Conservation (phyloP, 306 rosid genomes). For the Fragaria iinumae region DNA sequence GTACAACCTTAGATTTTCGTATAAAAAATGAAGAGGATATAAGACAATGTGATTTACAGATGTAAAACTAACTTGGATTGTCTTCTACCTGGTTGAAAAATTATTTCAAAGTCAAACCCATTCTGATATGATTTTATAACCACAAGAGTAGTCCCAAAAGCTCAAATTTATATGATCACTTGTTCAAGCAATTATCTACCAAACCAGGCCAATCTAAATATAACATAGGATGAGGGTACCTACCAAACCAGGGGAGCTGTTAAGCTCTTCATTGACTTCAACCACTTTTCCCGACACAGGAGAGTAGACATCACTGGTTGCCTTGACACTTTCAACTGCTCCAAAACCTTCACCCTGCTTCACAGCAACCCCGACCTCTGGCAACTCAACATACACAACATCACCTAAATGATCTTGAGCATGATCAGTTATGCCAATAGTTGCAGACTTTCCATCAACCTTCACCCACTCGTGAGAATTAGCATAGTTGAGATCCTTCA, state of each 20-base stretch:
- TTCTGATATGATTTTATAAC: not conserved
- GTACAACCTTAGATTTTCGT: too few relatives aligned
- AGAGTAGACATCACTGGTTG: constrained; percentile 88
- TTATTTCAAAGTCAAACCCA: not conserved
- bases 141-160: not conserved
- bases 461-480: constrained; percentile 92
- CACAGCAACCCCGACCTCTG: constrained; percentile 65
- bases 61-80: not conserved
- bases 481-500: constrained; percentile 73
- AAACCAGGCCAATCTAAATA: not conserved
- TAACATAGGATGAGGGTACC: constrained; percentile 32
- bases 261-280: constrained; percentile 70
- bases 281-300: constrained; percentile 83
- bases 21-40: not conserved
- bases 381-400: constrained; percentile 88
- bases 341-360: constrained; percentile 72
- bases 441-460: constrained; percentile 72
- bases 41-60: not conserved
- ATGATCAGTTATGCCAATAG: constrained; percentile 85
- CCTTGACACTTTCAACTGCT: constrained; percentile 97
- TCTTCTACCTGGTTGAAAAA: not conserved
- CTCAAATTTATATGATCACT: not conserved
- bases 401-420: constrained; percentile 98
- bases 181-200: not conserved
- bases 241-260: constrained; percentile 82